Conservation (phyloP, 2,329 filamentous ascomycete genomes). For the Aspergillus piperis region DNA sequence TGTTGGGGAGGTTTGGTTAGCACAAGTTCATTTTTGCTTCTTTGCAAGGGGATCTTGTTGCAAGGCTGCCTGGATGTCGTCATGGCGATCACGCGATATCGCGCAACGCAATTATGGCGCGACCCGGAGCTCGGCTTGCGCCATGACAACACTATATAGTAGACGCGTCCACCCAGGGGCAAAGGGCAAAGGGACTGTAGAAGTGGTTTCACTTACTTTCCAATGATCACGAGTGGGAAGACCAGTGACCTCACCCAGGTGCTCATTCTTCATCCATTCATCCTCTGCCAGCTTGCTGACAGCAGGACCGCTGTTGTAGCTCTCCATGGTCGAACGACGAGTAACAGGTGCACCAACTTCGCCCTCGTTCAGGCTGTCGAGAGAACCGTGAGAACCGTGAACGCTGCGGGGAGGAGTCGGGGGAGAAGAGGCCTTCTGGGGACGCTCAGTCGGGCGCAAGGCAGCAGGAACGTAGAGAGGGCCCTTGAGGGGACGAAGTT, state of each 20-base stretch:
- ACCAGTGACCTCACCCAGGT: conserved; percentile 59
- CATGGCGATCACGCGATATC: conserved; percentile 30
- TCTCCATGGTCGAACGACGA: conserved; percentile 45
- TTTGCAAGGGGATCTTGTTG: not conserved
- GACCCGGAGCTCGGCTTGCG: conserved; percentile 25
- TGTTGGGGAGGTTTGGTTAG: conserved; percentile 33
- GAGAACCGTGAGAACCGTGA: conserved; percentile 58
- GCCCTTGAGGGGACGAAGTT: conserved; percentile 61
- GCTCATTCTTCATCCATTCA: conserved; percentile 54
- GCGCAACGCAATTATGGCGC: conserved; percentile 24
- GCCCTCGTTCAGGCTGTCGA: conserved; percentile 48
- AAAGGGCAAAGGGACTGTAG: not conserved
- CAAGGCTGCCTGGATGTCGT: conserved; percentile 10
- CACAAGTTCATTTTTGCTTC: not conserved
- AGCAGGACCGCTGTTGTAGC: conserved; percentile 35
- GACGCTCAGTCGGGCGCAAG: conserved; percentile 61
- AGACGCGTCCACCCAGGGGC: conserved; percentile 1
- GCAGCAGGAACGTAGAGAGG: conserved; percentile 66
- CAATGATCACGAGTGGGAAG: conserved; percentile 64
- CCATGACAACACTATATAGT: conserved; percentile 27
- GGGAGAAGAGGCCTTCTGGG: conserved; percentile 43
- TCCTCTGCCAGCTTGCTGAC: conserved; percentile 54
- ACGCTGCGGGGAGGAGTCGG: conserved; percentile 56
- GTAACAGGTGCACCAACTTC: conserved; percentile 38
- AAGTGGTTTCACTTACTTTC: conserved; percentile 54